phyloP scores from a whole-genome alignment of 306 rosid genomes.

The Casuarina cunninghamiana region DNA sequence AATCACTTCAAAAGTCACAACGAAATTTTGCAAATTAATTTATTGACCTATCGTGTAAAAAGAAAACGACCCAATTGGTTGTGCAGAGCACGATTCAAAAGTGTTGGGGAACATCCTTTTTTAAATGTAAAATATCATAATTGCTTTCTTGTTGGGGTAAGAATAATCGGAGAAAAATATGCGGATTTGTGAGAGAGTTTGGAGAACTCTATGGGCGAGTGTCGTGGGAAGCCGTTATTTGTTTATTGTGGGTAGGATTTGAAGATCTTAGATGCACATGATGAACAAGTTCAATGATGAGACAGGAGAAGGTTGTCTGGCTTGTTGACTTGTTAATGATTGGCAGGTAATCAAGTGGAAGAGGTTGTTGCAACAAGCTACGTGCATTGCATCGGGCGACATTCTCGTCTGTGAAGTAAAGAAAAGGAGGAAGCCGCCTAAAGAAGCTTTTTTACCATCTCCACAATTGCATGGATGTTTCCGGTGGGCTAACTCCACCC shows the following conservation, averaged over 20 bases:
- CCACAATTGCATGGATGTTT: neutral
- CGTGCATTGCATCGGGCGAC: neutral
- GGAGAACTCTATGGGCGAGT: neutral
- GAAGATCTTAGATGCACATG: conserved; percentile 26
- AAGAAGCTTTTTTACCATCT: neutral
- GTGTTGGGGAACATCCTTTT: too few species aligned
- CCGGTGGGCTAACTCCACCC: neutral
- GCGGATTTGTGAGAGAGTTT: too few species aligned
- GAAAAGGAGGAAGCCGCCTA: neutral
- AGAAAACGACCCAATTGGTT: too few species aligned
- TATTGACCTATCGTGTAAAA: too few species aligned
- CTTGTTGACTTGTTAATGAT: conserved; percentile 29
- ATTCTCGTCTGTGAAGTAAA: neutral
- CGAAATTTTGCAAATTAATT: too few species aligned
- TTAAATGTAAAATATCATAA: too few species aligned
- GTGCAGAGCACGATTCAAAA: too few species aligned
- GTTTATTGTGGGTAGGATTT: neutral
- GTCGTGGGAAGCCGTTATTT: neutral
- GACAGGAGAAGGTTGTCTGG: conserved; percentile 28
- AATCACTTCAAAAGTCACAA: too few species aligned
- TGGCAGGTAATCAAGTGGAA: conserved; percentile 1
- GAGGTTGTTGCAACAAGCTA: neutral
- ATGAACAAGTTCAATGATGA: conserved; percentile 10
- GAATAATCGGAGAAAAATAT: too few species aligned
- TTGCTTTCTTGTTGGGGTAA: too few species aligned